Evolutionary conservation across 2,329 filamentous ascomycete genomes (phyloP).

Genomic region (Trichoderma simmonsii): DNA sequence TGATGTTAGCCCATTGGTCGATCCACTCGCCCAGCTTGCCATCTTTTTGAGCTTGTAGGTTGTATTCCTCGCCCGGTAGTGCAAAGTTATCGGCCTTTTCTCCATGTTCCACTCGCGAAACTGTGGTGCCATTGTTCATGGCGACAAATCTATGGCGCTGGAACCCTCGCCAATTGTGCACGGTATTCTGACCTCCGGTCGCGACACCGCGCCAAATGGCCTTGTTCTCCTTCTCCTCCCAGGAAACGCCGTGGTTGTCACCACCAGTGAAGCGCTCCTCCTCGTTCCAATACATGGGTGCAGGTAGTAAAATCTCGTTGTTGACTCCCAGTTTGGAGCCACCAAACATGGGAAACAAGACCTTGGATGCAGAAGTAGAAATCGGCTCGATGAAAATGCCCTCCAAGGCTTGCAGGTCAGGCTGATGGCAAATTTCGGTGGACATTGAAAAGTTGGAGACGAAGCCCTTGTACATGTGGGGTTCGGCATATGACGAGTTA

Average conservation of each 20-base stretch:
- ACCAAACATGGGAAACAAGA: slow-evolving; percentile 63
- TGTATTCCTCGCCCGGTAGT: slow-evolving; percentile 47
- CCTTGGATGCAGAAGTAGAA: slow-evolving; percentile 53
- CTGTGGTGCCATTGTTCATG: slow-evolving; percentile 66
- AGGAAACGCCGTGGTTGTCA: slow-evolving; percentile 50
- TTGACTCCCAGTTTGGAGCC: slow-evolving; percentile 67
- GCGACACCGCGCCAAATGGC: slow-evolving; percentile 66
- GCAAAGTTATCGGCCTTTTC: slow-evolving; percentile 51
- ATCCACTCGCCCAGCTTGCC: slow-evolving; percentile 50
- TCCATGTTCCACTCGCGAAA: slow-evolving; percentile 47
- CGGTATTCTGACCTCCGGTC: slow-evolving; percentile 58
- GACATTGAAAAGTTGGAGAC: slow-evolving; percentile 61
- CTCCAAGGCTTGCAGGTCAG: slow-evolving; percentile 59
- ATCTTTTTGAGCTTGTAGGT: slow-evolving; percentile 44
- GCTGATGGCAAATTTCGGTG: slow-evolving; percentile 63
- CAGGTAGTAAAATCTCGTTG: slow-evolving; percentile 67
- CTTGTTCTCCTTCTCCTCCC: slow-evolving; percentile 53
- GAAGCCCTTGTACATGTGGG: slow-evolving; percentile 55
- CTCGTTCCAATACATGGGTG: slow-evolving; percentile 65
- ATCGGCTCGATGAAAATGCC: slow-evolving; percentile 63
- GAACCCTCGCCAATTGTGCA: slow-evolving; percentile 66
- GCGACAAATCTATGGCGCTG: slow-evolving; percentile 72
- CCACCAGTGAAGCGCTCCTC: slow-evolving; percentile 61
- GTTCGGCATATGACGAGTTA: slow-evolving; percentile 42
- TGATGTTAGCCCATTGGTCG: slow-evolving; percentile 46